These are phyloP conservation scores for Alternaria sp. DNA, from an alignment of 2,329 filamentous ascomycete species.

Conservation along the genomic window DNA sequence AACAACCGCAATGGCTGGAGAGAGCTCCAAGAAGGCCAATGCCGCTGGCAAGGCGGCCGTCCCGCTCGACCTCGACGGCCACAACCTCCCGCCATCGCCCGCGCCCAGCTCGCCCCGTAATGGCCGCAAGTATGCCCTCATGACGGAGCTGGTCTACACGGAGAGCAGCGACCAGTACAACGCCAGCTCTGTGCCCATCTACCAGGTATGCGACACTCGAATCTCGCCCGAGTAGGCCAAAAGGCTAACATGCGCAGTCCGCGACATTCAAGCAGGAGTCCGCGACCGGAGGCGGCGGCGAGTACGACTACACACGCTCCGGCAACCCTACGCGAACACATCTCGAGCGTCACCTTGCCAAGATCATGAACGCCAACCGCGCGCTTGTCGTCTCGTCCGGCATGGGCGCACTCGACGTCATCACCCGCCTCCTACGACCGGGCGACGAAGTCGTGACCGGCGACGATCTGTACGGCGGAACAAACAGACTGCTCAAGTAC, in stretches of 20 bases:
- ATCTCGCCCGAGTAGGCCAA: neutral
- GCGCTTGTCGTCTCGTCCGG: constrained; percentile 93
- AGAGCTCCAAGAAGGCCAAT: constrained; percentile 44
- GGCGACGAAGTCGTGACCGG: constrained; percentile 98
- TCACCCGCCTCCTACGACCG: constrained; percentile 85
- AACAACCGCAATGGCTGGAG: constrained; percentile 36
- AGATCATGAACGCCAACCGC: constrained; percentile 96
- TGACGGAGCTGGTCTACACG: constrained; percentile 95
- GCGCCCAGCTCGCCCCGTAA: constrained; percentile 88
- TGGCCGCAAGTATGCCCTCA: constrained; percentile 88
- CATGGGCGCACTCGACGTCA: constrained; percentile 97
- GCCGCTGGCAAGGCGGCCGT: constrained; percentile 51
- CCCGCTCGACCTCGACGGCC: constrained; percentile 47
- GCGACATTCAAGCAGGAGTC: constrained; percentile 97
- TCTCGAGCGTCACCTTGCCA: constrained; percentile 93
- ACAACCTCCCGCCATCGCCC: constrained; percentile 66
- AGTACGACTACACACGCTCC: constrained; percentile 98
- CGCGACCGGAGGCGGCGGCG: constrained; percentile 75
- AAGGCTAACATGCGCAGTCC: constrained; percentile 60
- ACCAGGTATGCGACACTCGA: constrained; percentile 67
- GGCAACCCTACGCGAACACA: constrained; percentile 97
- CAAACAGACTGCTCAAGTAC: constrained; percentile 91
- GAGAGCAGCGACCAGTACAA: constrained; percentile 98
- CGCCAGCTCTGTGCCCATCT: constrained; percentile 93
- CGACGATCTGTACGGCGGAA: constrained; percentile 95